Base-by-base conservation (phyloP, 2,329 filamentous ascomycete genomes). In the Trichoderma pleuroti region DNA sequence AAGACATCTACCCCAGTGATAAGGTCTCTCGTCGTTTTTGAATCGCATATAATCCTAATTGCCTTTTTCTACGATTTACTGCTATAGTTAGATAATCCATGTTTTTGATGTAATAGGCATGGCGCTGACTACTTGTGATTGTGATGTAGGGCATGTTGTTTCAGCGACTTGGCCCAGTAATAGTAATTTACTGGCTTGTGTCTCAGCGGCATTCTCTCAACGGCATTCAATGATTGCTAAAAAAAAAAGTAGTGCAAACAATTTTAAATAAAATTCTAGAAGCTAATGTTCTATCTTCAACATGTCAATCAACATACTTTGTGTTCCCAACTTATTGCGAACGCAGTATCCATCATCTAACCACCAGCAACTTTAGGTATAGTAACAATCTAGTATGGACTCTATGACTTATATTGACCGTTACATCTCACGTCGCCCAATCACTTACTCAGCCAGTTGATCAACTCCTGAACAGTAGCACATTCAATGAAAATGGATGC, bases 401-500 rank as follows among this genome's bases (percentile, higher is more conserved):
- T n/a, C 39, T 42, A 42, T 42, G 18, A 39, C 42, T 46, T 46
- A 11, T 46, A n/a, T 46, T n/a, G 10, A 49, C 5, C 42, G 0
- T n/a, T n/a, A 8, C 8, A 18, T 18, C 42, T 49, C 4, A 12
- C 5, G 4, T 12, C 4, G 5, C 12, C 42, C 42, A 49, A 49
- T 49, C 42, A 60, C 21, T 60, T 60, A 24, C 21, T 26, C 57
- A 60, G 14, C 57, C 57, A 60, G 14, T 60, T 21, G 7, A 24
- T 12, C 54, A 68, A 46, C 8, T 73, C 70, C 3, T 52, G 57
- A n/a, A 73, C 39, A 3, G 67, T 73, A 4, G 67, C 52, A 4
- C 52, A 73, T 54, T 76, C 68, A 30, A 71, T 60, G 54, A 74
- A 72, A 24, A 73, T n/a, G 12, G 64, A 66, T 73, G 36, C 64